phyloP scores from a whole-genome alignment of 2,329 filamentous ascomycete species.

The Stagonosporopsis vannaccii region DNA sequence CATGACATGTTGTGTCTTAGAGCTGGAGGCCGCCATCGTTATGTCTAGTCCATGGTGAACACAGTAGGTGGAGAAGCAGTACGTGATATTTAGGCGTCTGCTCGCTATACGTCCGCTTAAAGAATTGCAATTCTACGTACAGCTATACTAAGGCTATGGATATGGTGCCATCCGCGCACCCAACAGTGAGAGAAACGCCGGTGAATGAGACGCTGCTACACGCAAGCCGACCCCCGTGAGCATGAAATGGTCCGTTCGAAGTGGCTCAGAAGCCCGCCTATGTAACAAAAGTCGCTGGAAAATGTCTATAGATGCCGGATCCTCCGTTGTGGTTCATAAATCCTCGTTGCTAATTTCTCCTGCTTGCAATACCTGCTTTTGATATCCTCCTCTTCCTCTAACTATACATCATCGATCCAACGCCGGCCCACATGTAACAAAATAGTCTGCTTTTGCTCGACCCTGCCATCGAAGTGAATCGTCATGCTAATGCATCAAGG shows the following conservation, averaged over 20 bases:
- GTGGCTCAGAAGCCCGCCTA: conserved; percentile 15
- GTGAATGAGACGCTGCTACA: conserved; percentile 36
- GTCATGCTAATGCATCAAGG: conserved; percentile 1
- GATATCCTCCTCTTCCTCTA: conserved; percentile 38
- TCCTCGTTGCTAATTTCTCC: conserved; percentile 28
- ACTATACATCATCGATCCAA: conserved; percentile 28
- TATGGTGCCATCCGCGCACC: conserved; percentile 14
- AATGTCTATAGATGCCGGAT: conserved; percentile 46
- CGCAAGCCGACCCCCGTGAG: conserved; percentile 20
- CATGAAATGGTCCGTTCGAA: conserved; percentile 12
- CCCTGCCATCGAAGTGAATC: neutral
- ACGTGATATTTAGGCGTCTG: neutral
- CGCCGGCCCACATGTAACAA: conserved; percentile 34
- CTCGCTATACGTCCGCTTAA: neutral
- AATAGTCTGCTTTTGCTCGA: conserved; percentile 13
- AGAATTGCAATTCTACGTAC: conserved; percentile 36
- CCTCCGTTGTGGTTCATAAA: conserved; percentile 30
- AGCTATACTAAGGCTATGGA: conserved; percentile 35
- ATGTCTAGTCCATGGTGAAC: neutral
- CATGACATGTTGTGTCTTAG: too few species aligned
- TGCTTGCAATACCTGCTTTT: conserved; percentile 17
- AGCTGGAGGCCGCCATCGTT: too few species aligned
- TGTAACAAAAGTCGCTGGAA: conserved; percentile 27
- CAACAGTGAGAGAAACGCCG: conserved; percentile 36
- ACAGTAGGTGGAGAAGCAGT: neutral